phyloP scores from a whole-genome alignment of 805 yeast species.

The Scheffersomyces spartinae region DNA sequence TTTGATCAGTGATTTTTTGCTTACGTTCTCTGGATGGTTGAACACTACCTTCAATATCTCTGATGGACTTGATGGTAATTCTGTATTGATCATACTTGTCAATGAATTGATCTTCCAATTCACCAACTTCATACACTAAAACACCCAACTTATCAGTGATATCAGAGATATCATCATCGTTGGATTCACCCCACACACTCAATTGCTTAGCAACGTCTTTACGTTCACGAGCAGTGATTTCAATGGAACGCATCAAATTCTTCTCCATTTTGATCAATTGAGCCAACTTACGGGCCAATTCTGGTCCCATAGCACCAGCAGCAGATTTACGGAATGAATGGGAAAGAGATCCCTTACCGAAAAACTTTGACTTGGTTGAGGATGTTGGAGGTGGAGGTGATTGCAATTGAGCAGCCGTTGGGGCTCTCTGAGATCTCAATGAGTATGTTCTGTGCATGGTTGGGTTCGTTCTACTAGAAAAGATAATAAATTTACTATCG shows the following conservation, averaged over 20 bases:
- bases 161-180: conserved; percentile 78
- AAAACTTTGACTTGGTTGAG: conserved; percentile 79
- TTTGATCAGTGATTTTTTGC: conserved; percentile 74
- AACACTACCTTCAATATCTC: conserved; percentile 80
- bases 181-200: conserved; percentile 78
- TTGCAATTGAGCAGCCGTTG: conserved; percentile 92
- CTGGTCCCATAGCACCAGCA: conserved; percentile 77
- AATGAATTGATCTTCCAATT: conserved; percentile 77
- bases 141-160: conserved; percentile 83
- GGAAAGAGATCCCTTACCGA: conserved; percentile 67
- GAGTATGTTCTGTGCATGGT: conserved; percentile 97
- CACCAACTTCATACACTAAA: conserved; percentile 71
- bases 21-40: conserved; percentile 85
- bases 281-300: conserved; percentile 61
- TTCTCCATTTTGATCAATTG: conserved; percentile 73
- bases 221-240: conserved; percentile 66
- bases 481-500: neutral
- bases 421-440: conserved; percentile 88
- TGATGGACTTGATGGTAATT: conserved; percentile 65
- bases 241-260: conserved; percentile 69
- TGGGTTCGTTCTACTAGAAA: neutral
- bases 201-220: conserved; percentile 74
- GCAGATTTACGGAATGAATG: conserved; percentile 51
- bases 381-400: conserved; percentile 95
- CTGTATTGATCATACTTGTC: conserved; percentile 82